Evolutionary conservation across 164 flowering plant species (phyloP).

Genomic region (Chimonanthus salicifolius): DNA sequence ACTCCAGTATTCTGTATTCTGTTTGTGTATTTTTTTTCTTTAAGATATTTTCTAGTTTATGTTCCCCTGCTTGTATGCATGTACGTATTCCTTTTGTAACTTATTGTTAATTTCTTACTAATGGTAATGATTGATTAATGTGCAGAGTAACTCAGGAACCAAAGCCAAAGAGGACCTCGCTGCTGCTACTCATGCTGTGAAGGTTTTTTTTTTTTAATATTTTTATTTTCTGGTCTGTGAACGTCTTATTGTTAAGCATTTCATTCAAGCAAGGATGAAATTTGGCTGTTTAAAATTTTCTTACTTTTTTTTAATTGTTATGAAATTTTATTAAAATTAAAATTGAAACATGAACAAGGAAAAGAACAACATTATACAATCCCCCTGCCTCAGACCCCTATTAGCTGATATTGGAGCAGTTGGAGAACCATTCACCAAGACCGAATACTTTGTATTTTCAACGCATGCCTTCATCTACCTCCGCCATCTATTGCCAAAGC

Average conservation of each 20-base stretch:
- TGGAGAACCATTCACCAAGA: no score
- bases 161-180: conserved; percentile 98
- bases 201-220: conserved; percentile 37
- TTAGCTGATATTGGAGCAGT: no score
- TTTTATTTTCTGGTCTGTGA: not conserved
- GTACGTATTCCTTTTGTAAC: not conserved
- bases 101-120: conserved; percentile 1
- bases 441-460: no score
- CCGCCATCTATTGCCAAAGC: no score
- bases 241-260: not conserved
- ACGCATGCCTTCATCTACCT: no score
- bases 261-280: not conserved
- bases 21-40: not conserved
- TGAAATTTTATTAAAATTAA: no score
- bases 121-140: conserved; percentile 7
- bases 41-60: not conserved
- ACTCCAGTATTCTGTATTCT: not conserved
- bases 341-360: no score
- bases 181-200: conserved; percentile 89
- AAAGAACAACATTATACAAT: no score
- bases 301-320: not conserved
- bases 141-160: conserved; percentile 93
- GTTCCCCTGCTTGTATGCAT: not conserved
- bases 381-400: no score
- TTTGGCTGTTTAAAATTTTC: not conserved